A percentile compares a stretch with the other conserved stretches of the same genome.
Evolutionary conservation across 345 rosid species (phyloP).

Genomic region (Eucalyptus marginata): DNA sequence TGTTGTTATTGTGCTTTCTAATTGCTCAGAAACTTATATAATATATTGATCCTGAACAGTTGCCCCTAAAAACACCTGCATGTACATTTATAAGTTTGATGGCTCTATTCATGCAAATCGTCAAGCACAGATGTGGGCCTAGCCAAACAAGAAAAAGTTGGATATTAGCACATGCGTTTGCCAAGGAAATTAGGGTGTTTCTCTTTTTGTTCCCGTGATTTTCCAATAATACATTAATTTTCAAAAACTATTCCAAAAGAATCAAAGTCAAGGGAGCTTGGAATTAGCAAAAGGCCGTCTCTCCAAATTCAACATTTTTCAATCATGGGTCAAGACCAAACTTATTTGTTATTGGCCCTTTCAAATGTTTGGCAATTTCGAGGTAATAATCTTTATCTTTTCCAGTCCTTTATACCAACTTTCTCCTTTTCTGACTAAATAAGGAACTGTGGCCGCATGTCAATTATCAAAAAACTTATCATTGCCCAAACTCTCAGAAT

Average conservation of each 20-base stretch:
- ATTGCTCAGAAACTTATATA: not conserved
- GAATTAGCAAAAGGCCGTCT: not conserved
- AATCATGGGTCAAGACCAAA: not conserved
- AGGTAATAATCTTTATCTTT: not conserved
- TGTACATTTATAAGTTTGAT: not conserved
- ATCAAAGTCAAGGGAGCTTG: not conserved
- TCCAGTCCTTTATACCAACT: not conserved
- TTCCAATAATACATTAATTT: not conserved
- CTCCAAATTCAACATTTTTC: not conserved
- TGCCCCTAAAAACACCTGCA: not conserved
- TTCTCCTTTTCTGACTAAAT: not conserved
- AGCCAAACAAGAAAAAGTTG: not conserved
- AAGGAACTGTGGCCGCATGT: not conserved
- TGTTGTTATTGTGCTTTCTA: not conserved
- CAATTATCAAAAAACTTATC: not conserved
- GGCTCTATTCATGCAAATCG: not conserved
- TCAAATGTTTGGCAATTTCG: not conserved
- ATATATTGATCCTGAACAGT: not conserved
- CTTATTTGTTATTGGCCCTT: not conserved
- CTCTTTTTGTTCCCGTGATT: not conserved
- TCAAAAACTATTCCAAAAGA: not conserved
- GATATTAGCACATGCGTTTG: not conserved
- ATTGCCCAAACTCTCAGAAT: not conserved
- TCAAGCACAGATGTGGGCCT: not conserved
- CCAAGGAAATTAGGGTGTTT: not conserved